phyloP scores from a whole-genome alignment of 441 rosid genomes.

The Populus hybrid region DNA sequence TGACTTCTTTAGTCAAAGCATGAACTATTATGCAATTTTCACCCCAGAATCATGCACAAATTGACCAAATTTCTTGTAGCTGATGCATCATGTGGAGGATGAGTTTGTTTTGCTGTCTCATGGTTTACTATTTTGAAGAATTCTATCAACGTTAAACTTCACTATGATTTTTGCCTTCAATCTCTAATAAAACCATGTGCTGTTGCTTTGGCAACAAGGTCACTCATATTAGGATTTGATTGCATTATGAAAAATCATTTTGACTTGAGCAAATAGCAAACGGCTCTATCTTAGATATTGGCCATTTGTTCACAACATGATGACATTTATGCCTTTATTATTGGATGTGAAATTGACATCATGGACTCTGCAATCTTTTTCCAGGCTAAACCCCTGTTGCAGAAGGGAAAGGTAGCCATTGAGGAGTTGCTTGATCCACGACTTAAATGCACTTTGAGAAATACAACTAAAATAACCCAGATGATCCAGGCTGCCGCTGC shows the following conservation, averaged over 20 bases:
- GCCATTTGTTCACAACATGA: background rate
- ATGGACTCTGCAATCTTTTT: constrained; percentile 11
- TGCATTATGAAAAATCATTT: background rate
- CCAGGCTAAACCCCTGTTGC: constrained; percentile 86
- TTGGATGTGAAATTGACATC: background rate
- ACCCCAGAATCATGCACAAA: background rate
- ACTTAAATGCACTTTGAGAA: constrained; percentile 41
- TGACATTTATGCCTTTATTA: background rate
- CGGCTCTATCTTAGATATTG: background rate
- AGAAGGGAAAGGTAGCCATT: constrained; percentile 60
- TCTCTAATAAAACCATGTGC: background rate
- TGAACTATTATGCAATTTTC: background rate
- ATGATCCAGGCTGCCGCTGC: constrained; percentile 83
- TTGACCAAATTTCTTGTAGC: background rate
- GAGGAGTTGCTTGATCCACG: constrained; percentile 73
- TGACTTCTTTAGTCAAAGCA: background rate
- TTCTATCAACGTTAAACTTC: background rate
- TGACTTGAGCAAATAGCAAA: background rate
- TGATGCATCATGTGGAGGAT: background rate
- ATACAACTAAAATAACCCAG: constrained; percentile 47
- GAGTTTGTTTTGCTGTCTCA: background rate
- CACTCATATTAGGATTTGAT: background rate
- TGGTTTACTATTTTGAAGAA: background rate
- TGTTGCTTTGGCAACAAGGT: background rate
- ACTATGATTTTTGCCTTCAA: background rate